Base-by-base conservation (phyloP, 371 early-diverging fungal species). In the Phascolomyces articulosus region DNA sequence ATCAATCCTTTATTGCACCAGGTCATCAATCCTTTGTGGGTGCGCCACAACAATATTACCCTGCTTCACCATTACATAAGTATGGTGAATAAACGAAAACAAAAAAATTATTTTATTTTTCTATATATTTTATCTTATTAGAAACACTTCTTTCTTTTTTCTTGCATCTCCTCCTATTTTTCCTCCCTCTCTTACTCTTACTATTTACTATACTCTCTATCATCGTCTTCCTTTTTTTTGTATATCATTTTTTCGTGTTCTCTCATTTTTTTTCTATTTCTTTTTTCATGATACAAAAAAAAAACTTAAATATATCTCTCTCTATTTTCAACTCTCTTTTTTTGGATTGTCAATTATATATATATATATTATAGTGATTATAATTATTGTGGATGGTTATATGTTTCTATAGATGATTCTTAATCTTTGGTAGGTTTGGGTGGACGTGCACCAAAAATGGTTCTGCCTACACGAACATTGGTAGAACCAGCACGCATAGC, bases 391-490 rank as follows among this genome's bases (percentile, higher is more conserved):
- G n/a, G n/a, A n/a, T n/a, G n/a, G n/a, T n/a, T n/a, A n/a, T n/a
- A n/a, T n/a, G n/a, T n/a, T n/a, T n/a, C n/a, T n/a, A n/a, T n/a
- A n/a, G n/a, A 51, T 51, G 23, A 34, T 24, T 27, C 51, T 68
- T 53, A 34, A 34, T 34, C 34, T 34, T 34, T 34, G 34, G 34
- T 34, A 11, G 34, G 34, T 34, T 38, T 56, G 21, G 61, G 66
- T 10, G 68, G 67, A 49, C 94, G 74, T 16, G 83, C 72, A 15
- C 98, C 98, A 85, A 98, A 98, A 38, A 98, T 90, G 28, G 83
- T 90, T 64, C 90, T 89, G 8, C 98, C 98, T 18, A 97, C 93
- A 7, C 98, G 90, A 23, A 98, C 91, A 69, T 92, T 96, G 48
- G 95, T 95, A 11, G 95, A 89, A 23, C 97, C 98, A 9, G 88